phyloP scores from a whole-genome alignment of 2,329 filamentous ascomycete genomes.

The Coniochaeta prunicola region DNA sequence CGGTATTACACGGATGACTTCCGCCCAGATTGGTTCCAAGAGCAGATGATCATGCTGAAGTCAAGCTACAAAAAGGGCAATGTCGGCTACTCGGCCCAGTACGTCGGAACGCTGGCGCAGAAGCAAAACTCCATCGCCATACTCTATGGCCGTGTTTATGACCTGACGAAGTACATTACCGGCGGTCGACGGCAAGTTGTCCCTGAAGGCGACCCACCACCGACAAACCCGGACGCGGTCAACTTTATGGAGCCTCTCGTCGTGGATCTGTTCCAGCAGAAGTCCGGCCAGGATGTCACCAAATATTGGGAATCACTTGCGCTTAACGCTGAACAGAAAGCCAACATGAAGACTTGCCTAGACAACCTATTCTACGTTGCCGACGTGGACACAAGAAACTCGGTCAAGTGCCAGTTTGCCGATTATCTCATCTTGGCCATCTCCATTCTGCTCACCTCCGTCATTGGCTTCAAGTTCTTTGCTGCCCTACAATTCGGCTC shows the following conservation, averaged over 20 bases:
- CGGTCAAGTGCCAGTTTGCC: conserved; percentile 75
- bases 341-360: conserved; percentile 72
- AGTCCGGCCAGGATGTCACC: conserved; percentile 71
- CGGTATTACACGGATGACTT: conserved; percentile 73
- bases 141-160: conserved; percentile 74
- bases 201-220: conserved; percentile 41
- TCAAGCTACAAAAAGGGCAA: conserved; percentile 75
- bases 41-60: conserved; percentile 75
- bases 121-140: conserved; percentile 66
- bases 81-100: conserved; percentile 74
- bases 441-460: conserved; percentile 67
- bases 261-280: conserved; percentile 67
- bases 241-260: conserved; percentile 79
- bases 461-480: conserved; percentile 94
- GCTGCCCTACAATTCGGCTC: conserved; percentile 89
- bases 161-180: conserved; percentile 74
- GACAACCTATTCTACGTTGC: conserved; percentile 95
- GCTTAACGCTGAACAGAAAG: conserved; percentile 48
- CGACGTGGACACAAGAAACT: conserved; percentile 85
- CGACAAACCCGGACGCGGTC: conserved; percentile 41
- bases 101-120: conserved; percentile 61
- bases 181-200: conserved; percentile 64
- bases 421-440: conserved; percentile 85
- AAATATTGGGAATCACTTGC: conserved; percentile 71
- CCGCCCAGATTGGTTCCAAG: conserved; percentile 84